phyloP scores from a whole-genome alignment of 108 stramenopile species.

The Nitzschia sp. region DNA sequence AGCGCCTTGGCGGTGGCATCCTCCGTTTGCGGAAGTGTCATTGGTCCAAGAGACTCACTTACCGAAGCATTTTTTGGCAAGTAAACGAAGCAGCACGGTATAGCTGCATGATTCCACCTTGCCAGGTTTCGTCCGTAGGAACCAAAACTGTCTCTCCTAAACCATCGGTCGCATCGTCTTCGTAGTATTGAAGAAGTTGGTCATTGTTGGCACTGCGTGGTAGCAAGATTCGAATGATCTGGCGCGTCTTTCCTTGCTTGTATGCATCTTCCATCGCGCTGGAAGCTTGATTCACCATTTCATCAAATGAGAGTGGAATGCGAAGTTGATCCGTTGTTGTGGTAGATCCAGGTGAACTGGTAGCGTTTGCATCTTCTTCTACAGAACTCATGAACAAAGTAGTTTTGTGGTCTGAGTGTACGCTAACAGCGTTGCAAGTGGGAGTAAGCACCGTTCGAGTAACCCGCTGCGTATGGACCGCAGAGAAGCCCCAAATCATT shows the following conservation, averaged over 20 bases:
- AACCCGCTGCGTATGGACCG: too few relatives aligned
- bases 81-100: conserved; percentile 77
- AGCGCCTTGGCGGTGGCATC: not conserved
- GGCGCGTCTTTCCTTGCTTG: conserved; percentile 54
- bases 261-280: conserved; percentile 72
- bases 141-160: conserved; percentile 47
- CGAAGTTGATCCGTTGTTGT: conserved; percentile 1
- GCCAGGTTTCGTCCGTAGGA: conserved; percentile 89
- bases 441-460: too few relatives aligned
- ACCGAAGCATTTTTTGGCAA: conserved; percentile 56
- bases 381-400: not conserved
- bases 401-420: too few relatives aligned
- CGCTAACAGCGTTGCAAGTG: too few relatives aligned
- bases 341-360: not conserved
- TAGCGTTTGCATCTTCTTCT: not conserved
- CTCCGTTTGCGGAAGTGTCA: not conserved
- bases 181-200: conserved; percentile 64
- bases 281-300: conserved; percentile 76
- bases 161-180: conserved; percentile 43
- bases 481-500: too few relatives aligned
- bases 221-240: conserved; percentile 75
- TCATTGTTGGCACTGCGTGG: conserved; percentile 64
- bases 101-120: conserved; percentile 91
- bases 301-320: conserved; percentile 70
- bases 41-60: too few relatives aligned